Percentiles rank a stretch among this genome's conserved stretches.
These are phyloP conservation scores for Monilinia laxa DNA, from an alignment of 2,329 filamentous ascomycete genomes.

Conservation along the genomic window DNA sequence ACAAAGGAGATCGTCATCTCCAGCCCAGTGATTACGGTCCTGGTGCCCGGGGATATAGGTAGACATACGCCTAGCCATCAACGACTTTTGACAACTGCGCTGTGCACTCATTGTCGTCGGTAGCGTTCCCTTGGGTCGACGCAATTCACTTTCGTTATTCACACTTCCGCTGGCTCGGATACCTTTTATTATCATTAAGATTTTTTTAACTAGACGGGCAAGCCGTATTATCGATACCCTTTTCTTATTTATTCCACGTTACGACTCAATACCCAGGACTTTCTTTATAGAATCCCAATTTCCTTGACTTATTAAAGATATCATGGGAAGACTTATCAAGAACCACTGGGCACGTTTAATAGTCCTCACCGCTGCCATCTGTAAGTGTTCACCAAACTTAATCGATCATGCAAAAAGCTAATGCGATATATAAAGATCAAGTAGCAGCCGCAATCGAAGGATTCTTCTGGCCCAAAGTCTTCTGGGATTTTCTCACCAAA, in stretches of 20 bases:
- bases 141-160: constrained; percentile 38
- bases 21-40: constrained; percentile 35
- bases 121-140: constrained; percentile 50
- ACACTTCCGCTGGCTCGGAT: constrained; percentile 53
- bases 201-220: constrained; percentile 26
- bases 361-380: constrained; percentile 73
- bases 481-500: constrained; percentile 95
- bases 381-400: constrained; percentile 40
- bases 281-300: background rate
- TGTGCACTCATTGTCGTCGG: constrained; percentile 53
- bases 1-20: constrained; percentile 37
- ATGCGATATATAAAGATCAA: constrained; percentile 64
- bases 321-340: constrained; percentile 97
- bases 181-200: constrained; percentile 41
- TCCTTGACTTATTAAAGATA: background rate
- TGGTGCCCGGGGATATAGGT: constrained; percentile 44
- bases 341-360: constrained; percentile 98
- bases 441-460: constrained; percentile 76
- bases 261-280: constrained; percentile 26
- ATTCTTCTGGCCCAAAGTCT: constrained; percentile 99
- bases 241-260: constrained; percentile 29
- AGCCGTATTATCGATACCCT: constrained; percentile 33
- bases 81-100: constrained; percentile 34
- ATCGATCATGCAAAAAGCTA: constrained; percentile 22
- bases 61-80: constrained; percentile 29